Conservation (phyloP, 106 monocot species). For the Acorus gramineus region DNA sequence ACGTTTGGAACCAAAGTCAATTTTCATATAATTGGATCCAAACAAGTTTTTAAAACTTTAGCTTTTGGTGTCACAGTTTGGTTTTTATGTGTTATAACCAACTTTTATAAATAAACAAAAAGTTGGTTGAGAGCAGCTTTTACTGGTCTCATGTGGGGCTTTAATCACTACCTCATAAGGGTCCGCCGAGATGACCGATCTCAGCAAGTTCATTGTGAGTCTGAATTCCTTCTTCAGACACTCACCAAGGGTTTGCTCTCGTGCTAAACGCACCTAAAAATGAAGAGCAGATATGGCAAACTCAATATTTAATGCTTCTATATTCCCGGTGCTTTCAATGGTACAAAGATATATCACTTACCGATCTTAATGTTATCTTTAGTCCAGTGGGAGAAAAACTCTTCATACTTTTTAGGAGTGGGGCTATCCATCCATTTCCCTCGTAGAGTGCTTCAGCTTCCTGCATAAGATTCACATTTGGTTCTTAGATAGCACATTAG, state of each 20-base stretch:
- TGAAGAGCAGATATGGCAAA: not conserved
- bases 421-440: slow-evolving; percentile 74
- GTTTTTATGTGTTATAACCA: no score
- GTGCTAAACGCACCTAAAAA: slow-evolving; percentile 61
- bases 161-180: slow-evolving; percentile 60
- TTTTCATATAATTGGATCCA: no score
- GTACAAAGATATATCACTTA: slow-evolving; percentile 12
- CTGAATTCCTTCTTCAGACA: slow-evolving; percentile 90
- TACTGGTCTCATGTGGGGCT: not conserved
- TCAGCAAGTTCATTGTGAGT: slow-evolving; percentile 58
- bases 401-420: slow-evolving; percentile 55
- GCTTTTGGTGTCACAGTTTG: no score
- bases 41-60: no score
- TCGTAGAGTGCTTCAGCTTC: slow-evolving; percentile 39
- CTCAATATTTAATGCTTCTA: no score
- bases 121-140: not conserved
- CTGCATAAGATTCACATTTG: slow-evolving; percentile 20
- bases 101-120: not conserved
- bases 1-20: no score
- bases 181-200: slow-evolving; percentile 63
- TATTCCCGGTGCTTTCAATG: no score
- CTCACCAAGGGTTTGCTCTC: slow-evolving; percentile 51
- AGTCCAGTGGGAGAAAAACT: slow-evolving; percentile 69
- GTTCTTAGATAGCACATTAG: no score
- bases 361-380: slow-evolving; percentile 82